Conservation (phyloP, 140 eudicot species). For the Cichorium intybus region DNA sequence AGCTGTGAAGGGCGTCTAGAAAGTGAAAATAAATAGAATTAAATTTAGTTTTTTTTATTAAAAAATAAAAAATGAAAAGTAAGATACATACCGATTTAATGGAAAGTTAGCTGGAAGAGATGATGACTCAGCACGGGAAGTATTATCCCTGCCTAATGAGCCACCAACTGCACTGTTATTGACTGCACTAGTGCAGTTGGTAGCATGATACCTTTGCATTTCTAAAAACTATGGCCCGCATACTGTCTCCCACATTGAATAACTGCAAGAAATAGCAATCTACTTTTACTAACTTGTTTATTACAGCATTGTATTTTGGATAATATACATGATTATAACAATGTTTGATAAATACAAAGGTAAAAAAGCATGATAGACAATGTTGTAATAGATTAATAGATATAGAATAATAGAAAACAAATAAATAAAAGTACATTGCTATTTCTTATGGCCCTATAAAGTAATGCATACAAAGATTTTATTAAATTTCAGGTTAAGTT, state of each 20-base stretch:
- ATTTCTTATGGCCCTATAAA: neutral
- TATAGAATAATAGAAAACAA: neutral
- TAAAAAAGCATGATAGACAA: no score
- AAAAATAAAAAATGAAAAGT: neutral
- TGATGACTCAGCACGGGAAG: conserved; percentile 72
- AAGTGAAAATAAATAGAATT: conserved; percentile 13
- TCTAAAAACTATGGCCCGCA: conserved; percentile 86
- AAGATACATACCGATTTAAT: conserved; percentile 35
- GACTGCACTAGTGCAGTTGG: conserved; percentile 96
- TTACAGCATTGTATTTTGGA: neutral
- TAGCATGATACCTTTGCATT: conserved; percentile 98
- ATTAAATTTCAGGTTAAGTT: neutral
- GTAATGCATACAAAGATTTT: conserved; percentile 1
- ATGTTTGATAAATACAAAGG: no score
- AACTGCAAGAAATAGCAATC: conserved; percentile 12
- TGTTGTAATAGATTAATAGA: neutral
- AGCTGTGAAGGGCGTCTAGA: conserved; percentile 71
- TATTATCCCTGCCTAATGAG: conserved; percentile 66
- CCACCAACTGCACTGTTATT: conserved; percentile 84
- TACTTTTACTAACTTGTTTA: neutral
- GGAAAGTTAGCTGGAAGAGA: conserved; percentile 63
- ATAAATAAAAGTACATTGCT: neutral
- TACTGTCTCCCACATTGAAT: conserved; percentile 83
- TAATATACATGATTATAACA: neutral
- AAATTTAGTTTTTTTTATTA: conserved; percentile 1